phyloP scores from a whole-genome alignment of 306 rosid genomes.

The Trifolium fragiferum region DNA sequence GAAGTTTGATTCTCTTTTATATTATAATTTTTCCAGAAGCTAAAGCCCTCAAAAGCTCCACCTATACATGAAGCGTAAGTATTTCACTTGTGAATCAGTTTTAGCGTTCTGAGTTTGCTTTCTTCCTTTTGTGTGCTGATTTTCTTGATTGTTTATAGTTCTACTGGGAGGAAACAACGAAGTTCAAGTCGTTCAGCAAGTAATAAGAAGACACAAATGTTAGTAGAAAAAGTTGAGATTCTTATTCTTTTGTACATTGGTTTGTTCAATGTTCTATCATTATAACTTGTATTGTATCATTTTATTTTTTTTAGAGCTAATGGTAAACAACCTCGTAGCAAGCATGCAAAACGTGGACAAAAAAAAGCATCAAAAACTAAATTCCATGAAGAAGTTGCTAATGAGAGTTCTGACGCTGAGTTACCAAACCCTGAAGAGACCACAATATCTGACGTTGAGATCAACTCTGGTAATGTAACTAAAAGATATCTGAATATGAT shows the following conservation, averaged over 20 bases:
- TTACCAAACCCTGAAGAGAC: conserved; percentile 58
- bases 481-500: conserved; percentile 27
- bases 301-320: conserved; percentile 58
- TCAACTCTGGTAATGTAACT: conserved; percentile 63
- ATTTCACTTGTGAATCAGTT: conserved; percentile 35
- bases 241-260: conserved; percentile 30
- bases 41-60: conserved; percentile 53
- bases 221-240: conserved; percentile 49
- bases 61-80: conserved; percentile 69
- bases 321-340: conserved; percentile 68
- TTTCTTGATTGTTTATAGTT: conserved; percentile 55
- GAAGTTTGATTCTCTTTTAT: conserved; percentile 46
- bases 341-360: conserved; percentile 50
- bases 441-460: conserved; percentile 54
- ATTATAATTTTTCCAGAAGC: conserved; percentile 68
- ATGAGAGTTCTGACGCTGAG: conserved; percentile 71
- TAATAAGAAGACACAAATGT: conserved; percentile 63
- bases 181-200: conserved; percentile 49
- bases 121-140: conserved; percentile 44
- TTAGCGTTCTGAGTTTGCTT: conserved; percentile 31
- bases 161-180: conserved; percentile 62
- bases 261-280: conserved; percentile 29
- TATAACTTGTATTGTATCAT: conserved; percentile 28
- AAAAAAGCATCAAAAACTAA: conserved; percentile 56
- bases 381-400: conserved; percentile 53